Conservation (phyloP, 2,329 filamentous ascomycete genomes). For the Colletotrichum salicis region DNA sequence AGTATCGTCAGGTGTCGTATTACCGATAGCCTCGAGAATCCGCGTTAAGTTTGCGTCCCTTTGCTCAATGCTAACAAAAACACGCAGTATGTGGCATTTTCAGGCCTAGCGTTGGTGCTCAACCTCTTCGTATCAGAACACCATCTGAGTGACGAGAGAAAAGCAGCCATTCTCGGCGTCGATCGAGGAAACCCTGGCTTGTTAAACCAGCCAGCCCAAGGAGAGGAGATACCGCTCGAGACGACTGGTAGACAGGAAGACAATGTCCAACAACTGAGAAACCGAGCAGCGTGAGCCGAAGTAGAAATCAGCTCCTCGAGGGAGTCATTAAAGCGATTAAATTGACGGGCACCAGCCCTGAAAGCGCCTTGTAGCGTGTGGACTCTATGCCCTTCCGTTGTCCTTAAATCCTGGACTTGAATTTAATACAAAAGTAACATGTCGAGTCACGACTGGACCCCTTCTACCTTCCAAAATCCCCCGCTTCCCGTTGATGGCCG, state of each 20-base stretch:
- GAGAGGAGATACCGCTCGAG: constrained; percentile 12
- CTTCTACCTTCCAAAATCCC: not conserved
- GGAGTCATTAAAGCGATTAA: not conserved
- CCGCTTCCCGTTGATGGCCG: not conserved
- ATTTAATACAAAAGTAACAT: not conserved
- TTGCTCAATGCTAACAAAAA: not conserved
- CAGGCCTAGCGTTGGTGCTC: not conserved
- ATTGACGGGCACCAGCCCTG: not conserved
- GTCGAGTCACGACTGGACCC: not conserved
- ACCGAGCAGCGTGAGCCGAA: not conserved
- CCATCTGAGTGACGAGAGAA: constrained; percentile 9
- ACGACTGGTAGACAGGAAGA: constrained; percentile 2
- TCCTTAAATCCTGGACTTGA: not conserved
- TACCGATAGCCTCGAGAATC: not conserved
- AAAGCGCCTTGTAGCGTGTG: not conserved
- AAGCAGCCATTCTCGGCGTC: constrained; percentile 9
- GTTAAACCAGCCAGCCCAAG: not conserved
- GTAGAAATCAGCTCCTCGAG: not conserved
- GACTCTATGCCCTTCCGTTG: no score
- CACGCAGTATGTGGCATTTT: constrained; percentile 12
- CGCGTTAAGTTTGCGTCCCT: not conserved
- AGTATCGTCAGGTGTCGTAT: not conserved
- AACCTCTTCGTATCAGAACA: constrained; percentile 13
- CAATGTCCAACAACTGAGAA: not conserved
- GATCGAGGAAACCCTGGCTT: not conserved